phyloP scores from a whole-genome alignment of 2,329 filamentous ascomycete genomes.

The Colletotrichum sidae region DNA sequence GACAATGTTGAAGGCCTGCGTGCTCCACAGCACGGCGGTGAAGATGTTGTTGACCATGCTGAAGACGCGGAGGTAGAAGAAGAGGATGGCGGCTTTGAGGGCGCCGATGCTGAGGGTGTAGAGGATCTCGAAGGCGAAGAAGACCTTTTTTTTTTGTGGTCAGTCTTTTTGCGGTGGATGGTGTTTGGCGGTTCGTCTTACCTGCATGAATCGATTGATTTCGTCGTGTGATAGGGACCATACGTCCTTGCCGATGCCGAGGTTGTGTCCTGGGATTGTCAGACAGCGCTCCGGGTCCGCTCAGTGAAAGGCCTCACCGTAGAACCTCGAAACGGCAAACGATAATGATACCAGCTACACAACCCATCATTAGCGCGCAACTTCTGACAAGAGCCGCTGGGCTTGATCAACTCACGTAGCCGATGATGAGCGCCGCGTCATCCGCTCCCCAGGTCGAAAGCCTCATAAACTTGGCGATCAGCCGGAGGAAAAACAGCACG shows the following conservation, averaged over 20 bases:
- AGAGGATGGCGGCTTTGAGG: constrained; percentile 50
- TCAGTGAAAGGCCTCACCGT: background rate
- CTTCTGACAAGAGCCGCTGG: too few relatives aligned
- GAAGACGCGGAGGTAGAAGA: constrained; percentile 52
- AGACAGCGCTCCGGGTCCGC: background rate
- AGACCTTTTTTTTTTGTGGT: background rate
- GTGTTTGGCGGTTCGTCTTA: background rate
- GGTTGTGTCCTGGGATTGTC: constrained; percentile 3
- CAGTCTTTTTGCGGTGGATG: too few relatives aligned
- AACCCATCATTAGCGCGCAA: background rate
- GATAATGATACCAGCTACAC: constrained; percentile 12
- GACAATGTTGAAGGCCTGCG: constrained; percentile 29
- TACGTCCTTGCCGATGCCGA: constrained; percentile 22
- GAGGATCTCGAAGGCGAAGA: constrained; percentile 27
- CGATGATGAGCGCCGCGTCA: constrained; percentile 18
- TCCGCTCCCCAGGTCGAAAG: constrained; percentile 27
- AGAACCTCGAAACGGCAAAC: constrained; percentile 25
- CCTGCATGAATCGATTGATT: constrained; percentile 22
- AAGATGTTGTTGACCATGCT: constrained; percentile 44
- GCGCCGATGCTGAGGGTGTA: constrained; percentile 50
- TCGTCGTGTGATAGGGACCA: constrained; percentile 19
- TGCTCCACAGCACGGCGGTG: constrained; percentile 39
- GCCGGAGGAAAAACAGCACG: constrained; percentile 11
- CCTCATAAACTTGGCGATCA: constrained; percentile 16
- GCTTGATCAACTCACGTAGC: constrained; percentile 15